These are phyloP conservation scores for Trichoderma gracile DNA, from an alignment of 2,329 filamentous ascomycete species.

Conservation along the genomic window DNA sequence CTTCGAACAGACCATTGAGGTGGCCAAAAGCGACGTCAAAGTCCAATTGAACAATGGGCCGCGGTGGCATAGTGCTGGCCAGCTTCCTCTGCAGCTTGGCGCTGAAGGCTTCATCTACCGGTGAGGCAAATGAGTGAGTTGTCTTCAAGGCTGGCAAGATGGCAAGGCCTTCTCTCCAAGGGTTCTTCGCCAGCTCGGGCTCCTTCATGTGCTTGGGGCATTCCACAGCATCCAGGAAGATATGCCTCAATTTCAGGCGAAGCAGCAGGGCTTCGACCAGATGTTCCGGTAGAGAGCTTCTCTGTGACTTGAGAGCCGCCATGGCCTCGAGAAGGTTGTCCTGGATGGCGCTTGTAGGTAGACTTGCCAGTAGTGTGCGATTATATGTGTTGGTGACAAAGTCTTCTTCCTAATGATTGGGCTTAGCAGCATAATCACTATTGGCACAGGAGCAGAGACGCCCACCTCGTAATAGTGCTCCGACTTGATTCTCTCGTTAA, in stretches of 20 bases:
- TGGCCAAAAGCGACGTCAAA: constrained; percentile 71
- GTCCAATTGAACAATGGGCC: constrained; percentile 78
- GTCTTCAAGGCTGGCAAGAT: constrained; percentile 58
- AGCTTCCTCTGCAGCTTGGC: constrained; percentile 87
- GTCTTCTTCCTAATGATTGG: constrained; percentile 74
- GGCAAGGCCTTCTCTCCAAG: constrained; percentile 53
- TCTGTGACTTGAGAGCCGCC: constrained; percentile 49
- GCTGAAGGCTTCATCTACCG: constrained; percentile 80
- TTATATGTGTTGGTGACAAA: constrained; percentile 93
- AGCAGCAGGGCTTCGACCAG: constrained; percentile 58
- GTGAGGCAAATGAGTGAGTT: constrained; percentile 61
- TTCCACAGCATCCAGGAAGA: constrained; percentile 59
- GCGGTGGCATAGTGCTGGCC: constrained; percentile 89
- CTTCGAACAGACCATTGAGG: constrained; percentile 68
- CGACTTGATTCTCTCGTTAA: constrained; percentile 73
- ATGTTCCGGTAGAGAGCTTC: constrained; percentile 43
- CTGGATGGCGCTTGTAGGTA: constrained; percentile 59
- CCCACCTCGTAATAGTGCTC: constrained; percentile 87
- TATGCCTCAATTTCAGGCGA: constrained; percentile 66
- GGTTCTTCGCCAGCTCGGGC: constrained; percentile 49
- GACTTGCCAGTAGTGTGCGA: constrained; percentile 68
- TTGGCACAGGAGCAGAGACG: too few relatives aligned
- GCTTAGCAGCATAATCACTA: constrained; percentile 8
- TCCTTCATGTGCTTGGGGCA: constrained; percentile 48
- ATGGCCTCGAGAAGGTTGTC: constrained; percentile 56